These are phyloP conservation scores for Chlamydomonas incerta DNA, from an alignment of 139 green algal genomes.

Conservation along the genomic window DNA sequence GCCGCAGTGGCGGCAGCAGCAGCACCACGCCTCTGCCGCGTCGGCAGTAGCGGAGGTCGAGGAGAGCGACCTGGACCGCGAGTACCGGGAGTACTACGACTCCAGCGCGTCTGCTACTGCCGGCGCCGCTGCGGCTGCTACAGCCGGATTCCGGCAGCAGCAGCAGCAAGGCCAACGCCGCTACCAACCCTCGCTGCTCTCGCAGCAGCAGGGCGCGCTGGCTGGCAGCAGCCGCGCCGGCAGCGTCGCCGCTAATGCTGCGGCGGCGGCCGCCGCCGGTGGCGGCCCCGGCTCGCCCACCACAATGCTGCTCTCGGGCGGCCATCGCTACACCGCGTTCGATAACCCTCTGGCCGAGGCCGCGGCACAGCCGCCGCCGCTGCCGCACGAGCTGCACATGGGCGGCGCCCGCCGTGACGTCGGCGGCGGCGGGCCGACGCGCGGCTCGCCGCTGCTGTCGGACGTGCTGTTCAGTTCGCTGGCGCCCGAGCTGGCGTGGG, in stretches of 20 bases:
- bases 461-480: constrained; percentile 23
- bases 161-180: not conserved
- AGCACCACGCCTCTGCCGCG: not conserved
- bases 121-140: no score
- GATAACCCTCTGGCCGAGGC: not conserved
- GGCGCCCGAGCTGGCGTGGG: constrained; percentile 11
- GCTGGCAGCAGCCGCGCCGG: no score
- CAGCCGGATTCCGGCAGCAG: not conserved
- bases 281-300: not conserved
- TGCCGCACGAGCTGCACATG: not conserved
- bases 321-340: not conserved
- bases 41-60: no score
- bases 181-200: not conserved
- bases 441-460: constrained; percentile 8
- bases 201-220: no score
- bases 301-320: not conserved
- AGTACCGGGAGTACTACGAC: constrained; percentile 22
- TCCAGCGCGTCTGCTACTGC: not conserved
- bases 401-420: not conserved
- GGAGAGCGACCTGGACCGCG: not conserved
- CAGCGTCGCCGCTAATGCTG: not conserved
- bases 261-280: no score
- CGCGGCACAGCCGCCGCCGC: not conserved
- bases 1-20: not conserved
- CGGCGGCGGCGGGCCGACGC: not conserved